A percentile compares a stretch with the other conserved stretches of the same genome.
Evolutionary conservation across 106 monocot genomes (phyloP).

Genomic region (Platanthera guangdongensis): DNA sequence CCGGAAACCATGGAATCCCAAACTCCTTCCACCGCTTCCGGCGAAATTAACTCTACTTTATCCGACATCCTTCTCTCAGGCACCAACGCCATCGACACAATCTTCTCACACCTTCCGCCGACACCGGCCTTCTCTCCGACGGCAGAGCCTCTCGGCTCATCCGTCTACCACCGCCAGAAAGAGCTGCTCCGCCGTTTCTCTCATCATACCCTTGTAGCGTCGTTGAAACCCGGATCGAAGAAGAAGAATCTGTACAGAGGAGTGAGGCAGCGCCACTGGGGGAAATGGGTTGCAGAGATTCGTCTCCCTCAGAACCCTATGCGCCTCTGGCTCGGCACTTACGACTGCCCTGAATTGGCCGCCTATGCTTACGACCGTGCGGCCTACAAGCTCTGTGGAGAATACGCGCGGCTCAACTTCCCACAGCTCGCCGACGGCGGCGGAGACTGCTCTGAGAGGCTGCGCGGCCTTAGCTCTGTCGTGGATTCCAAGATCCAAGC

Average conservation of each 20-base stretch:
- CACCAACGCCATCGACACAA: constrained; percentile 42
- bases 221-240: background rate
- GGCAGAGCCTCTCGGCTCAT: constrained; percentile 22
- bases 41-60: constrained; percentile 24
- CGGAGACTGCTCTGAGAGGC: constrained; percentile 18
- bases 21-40: background rate
- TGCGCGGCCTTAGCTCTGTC: constrained; percentile 33
- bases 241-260: constrained; percentile 58
- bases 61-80: constrained; percentile 55
- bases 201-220: background rate
- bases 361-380: constrained; percentile 82
- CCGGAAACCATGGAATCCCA: background rate
- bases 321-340: constrained; percentile 84
- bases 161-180: constrained; percentile 52
- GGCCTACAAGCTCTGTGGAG: constrained; percentile 72
- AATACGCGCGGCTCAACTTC: constrained; percentile 85
- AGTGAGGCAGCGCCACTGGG: constrained; percentile 70
- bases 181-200: constrained; percentile 30
- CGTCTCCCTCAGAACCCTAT: constrained; percentile 70
- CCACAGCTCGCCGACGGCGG: constrained; percentile 27
- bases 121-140: constrained; percentile 12
- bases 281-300: constrained; percentile 89
- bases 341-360: constrained; percentile 61
- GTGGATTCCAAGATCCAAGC: constrained; percentile 85
- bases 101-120: constrained; percentile 46